These are phyloP conservation scores for Raffaelea deltoideospora DNA, from an alignment of 2,329 filamentous ascomycete species.

Conservation along the genomic window DNA sequence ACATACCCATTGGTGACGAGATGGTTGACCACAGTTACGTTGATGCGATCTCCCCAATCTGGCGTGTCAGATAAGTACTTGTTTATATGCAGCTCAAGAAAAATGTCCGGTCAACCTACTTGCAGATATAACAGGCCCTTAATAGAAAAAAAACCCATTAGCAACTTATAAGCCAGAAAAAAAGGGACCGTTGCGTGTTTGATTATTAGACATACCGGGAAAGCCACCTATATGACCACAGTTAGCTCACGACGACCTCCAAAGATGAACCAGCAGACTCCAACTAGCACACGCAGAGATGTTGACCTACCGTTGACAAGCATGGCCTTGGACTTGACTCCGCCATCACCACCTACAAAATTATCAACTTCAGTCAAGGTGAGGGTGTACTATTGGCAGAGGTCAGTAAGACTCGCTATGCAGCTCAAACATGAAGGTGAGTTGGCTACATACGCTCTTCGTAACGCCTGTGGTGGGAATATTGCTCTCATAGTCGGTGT, in stretches of 20 bases:
- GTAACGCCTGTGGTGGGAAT: constrained; percentile 9
- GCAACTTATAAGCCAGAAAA: not conserved
- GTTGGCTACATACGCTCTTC: not conserved
- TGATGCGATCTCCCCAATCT: constrained; percentile 33
- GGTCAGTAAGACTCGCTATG: too few relatives aligned
- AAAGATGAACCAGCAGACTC: not conserved
- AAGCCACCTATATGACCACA: constrained; percentile 1
- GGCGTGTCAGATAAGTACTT: not conserved
- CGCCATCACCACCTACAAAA: constrained; percentile 9
- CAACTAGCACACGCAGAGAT: too few relatives aligned
- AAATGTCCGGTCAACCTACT: not conserved
- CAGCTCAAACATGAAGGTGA: not conserved
- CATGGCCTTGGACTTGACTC: constrained; percentile 10
- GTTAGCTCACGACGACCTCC: not conserved
- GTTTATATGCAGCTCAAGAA: not conserved
- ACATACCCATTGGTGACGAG: constrained; percentile 29
- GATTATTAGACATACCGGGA: constrained; percentile 1
- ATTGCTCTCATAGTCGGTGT: constrained; percentile 10
- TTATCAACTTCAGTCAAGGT: constrained; percentile 9
- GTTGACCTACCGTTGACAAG: constrained; percentile 8
- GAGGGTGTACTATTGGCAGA: constrained; percentile 7
- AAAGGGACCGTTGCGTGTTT: not conserved
- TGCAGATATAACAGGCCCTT: constrained; percentile 2
- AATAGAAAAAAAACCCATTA: not conserved
- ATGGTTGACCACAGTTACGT: constrained; percentile 51